A percentile compares a stretch with the other conserved stretches of the same genome.
Conservation (phyloP, 331 rosid species). For the Quercus tomentella region DNA sequence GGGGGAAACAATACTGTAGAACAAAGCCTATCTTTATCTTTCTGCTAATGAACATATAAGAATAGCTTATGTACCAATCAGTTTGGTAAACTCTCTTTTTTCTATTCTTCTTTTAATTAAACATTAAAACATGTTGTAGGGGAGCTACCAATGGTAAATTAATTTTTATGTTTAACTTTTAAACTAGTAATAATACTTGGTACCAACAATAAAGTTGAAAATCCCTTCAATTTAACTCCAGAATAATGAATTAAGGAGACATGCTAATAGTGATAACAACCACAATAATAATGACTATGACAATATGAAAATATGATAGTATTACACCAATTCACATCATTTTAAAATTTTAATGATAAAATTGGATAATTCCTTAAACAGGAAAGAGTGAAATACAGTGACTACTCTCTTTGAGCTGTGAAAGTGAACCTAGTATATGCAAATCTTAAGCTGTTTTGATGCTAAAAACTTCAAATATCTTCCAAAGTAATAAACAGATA, state of each 20-base stretch:
- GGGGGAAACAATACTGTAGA: neutral
- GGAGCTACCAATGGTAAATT: neutral
- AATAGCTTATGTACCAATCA: neutral
- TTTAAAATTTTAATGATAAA: neutral
- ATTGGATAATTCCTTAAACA: neutral
- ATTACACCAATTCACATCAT: neutral
- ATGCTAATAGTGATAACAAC: neutral
- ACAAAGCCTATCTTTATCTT: neutral
- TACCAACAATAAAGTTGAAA: neutral
- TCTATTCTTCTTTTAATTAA: neutral
- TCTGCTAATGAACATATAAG: neutral
- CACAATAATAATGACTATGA: neutral
- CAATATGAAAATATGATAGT: neutral
- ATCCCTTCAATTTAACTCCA: slow-evolving; percentile 3
- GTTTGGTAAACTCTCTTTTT: neutral
- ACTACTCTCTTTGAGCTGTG: neutral
- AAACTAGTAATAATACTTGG: neutral
- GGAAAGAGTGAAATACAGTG: neutral
- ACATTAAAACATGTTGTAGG: neutral
- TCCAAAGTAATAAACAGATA: neutral
- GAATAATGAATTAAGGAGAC: neutral
- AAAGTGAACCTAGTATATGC: neutral
- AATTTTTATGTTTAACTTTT: neutral
- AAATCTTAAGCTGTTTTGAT: neutral
- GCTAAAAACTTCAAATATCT: neutral